phyloP scores from a whole-genome alignment of 2,329 filamentous ascomycete species.

The Pseudogymnoascus sp. region DNA sequence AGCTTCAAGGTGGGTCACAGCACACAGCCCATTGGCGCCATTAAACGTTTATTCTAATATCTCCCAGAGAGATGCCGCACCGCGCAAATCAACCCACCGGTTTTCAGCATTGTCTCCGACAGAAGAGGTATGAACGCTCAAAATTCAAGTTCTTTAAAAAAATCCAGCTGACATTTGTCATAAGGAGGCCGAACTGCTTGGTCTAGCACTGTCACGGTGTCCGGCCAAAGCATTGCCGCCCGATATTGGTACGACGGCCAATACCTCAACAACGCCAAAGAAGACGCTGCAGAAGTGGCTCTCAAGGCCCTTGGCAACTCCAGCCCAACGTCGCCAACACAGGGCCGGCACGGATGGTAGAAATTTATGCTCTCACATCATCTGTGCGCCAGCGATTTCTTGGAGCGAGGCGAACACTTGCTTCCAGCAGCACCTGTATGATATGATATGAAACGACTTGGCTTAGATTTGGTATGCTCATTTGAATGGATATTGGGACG shows the following conservation, averaged over 20 bases:
- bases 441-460: slow-evolving; percentile 8
- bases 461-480: slow-evolving; percentile 6
- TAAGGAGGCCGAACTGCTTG: slow-evolving; percentile 83
- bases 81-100: slow-evolving; percentile 45
- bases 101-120: slow-evolving; percentile 68
- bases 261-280: slow-evolving; percentile 78
- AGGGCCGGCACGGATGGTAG: slow-evolving; percentile 33
- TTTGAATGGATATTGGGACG: not conserved
- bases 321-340: slow-evolving; percentile 36
- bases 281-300: slow-evolving; percentile 85
- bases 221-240: slow-evolving; percentile 58
- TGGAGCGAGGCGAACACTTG: slow-evolving; percentile 3
- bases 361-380: slow-evolving; percentile 2
- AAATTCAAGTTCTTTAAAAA: not conserved
- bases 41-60: slow-evolving; percentile 19
- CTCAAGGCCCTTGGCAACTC: slow-evolving; percentile 47
- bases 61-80: slow-evolving; percentile 50
- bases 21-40: slow-evolving; percentile 22
- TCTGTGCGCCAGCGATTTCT: slow-evolving; percentile 4
- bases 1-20: slow-evolving; percentile 31
- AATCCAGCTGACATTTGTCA: slow-evolving; percentile 19
- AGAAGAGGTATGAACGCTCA: slow-evolving; percentile 52
- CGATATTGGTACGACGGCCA: slow-evolving; percentile 89
- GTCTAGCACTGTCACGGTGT: slow-evolving; percentile 73
- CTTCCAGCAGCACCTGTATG: slow-evolving; percentile 7